Conservation (phyloP, 495 filamentous ascomycete genomes). For the Elasticomyces elasticus region DNA sequence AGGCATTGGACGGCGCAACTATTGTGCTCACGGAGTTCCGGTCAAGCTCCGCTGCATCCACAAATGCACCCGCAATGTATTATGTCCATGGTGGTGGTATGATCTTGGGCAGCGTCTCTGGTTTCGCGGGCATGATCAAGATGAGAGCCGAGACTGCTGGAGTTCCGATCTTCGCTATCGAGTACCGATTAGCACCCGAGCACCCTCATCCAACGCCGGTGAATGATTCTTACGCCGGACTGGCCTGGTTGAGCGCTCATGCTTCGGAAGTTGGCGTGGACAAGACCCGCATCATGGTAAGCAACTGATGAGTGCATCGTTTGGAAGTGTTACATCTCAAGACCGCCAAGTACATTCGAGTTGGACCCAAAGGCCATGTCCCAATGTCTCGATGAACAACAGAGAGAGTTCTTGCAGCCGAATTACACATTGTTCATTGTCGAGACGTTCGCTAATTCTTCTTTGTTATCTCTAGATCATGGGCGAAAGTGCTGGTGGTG, state of each 20-base stretch:
- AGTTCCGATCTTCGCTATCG: slow-evolving; percentile 30
- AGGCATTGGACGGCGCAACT: neutral
- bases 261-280: slow-evolving; percentile 22
- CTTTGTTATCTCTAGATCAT: no score
- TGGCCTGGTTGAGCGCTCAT: slow-evolving; percentile 19
- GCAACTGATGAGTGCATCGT: no score
- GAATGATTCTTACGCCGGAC: slow-evolving; percentile 26
- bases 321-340: no score
- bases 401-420: no score
- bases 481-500: slow-evolving; percentile 24
- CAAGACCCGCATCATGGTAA: slow-evolving; percentile 13
- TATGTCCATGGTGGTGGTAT: slow-evolving; percentile 15
- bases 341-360: no score
- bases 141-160: neutral
- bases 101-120: neutral
- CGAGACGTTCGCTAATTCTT: no score
- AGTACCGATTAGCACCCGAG: slow-evolving; percentile 27
- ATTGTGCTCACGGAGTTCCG: neutral
- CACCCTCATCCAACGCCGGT: slow-evolving; percentile 13
- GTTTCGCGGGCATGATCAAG: neutral
- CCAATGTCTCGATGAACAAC: no score
- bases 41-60: neutral
- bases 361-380: no score
- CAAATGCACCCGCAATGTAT: neutral
- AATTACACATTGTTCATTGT: no score